phyloP scores from a whole-genome alignment of 2,329 filamentous ascomycete species.

The Fusarium nygamai region DNA sequence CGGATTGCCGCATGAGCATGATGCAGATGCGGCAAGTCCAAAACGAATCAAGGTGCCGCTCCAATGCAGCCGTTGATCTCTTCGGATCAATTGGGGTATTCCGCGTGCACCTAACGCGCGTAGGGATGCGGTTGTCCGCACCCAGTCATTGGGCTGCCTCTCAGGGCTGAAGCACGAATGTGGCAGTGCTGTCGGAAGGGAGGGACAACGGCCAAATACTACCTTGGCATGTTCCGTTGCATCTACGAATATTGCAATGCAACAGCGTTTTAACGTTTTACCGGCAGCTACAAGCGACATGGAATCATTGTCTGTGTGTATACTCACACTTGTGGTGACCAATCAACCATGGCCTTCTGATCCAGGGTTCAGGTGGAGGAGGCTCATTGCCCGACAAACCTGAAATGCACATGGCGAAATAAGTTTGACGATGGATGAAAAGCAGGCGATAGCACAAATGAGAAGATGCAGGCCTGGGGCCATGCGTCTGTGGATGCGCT shows the following conservation, averaged over 20 bases:
- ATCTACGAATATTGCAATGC: slow-evolving; percentile 3
- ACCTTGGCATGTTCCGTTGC: slow-evolving; percentile 19
- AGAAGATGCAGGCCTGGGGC: slow-evolving; percentile 25
- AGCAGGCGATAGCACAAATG: slow-evolving; percentile 17
- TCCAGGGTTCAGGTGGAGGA: background rate
- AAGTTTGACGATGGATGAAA: slow-evolving; percentile 25
- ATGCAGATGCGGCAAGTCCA: slow-evolving; percentile 35
- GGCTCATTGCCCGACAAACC: slow-evolving; percentile 19
- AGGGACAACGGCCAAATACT: slow-evolving; percentile 23
- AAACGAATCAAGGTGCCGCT: slow-evolving; percentile 36
- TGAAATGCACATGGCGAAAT: slow-evolving; percentile 21
- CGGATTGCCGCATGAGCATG: slow-evolving; percentile 29
- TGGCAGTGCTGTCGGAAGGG: slow-evolving; percentile 33
- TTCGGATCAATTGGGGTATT: slow-evolving; percentile 38
- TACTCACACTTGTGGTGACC: background rate
- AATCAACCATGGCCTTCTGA: background rate
- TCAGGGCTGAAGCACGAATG: slow-evolving; percentile 34
- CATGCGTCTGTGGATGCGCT: slow-evolving; percentile 37
- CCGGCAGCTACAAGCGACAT: background rate
- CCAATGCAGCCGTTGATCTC: slow-evolving; percentile 36
- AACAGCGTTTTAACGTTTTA: slow-evolving; percentile 12
- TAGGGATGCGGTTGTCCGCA: slow-evolving; percentile 15
- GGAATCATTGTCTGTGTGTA: background rate
- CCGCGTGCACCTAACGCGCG: slow-evolving; percentile 26
- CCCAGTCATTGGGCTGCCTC: slow-evolving; percentile 18